Evolutionary conservation across 2,329 filamentous ascomycete genomes (phyloP).

Genomic region (Cryphonectria naterciae): DNA sequence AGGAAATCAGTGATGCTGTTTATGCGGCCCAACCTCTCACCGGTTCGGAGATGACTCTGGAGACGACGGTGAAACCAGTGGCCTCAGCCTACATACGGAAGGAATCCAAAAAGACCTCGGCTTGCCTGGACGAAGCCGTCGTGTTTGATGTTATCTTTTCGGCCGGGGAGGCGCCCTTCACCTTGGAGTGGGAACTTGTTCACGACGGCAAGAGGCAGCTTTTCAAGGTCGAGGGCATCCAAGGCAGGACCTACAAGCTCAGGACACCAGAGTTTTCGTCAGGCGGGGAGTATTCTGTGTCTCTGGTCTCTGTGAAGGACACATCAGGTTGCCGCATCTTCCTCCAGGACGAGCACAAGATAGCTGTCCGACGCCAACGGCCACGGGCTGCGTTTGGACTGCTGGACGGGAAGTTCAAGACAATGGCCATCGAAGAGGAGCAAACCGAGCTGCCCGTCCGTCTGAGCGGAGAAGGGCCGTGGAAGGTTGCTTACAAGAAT

Average conservation of each 20-base stretch:
- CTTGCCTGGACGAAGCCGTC: conserved; percentile 83
- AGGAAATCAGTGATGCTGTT: conserved; percentile 77
- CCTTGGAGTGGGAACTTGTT: conserved; percentile 87
- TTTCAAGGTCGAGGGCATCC: conserved; percentile 66
- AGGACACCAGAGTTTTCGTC: conserved; percentile 73
- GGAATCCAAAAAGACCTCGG: conserved; percentile 58
- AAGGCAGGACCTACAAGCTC: conserved; percentile 68
- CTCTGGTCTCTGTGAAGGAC: conserved; percentile 85
- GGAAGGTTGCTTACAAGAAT: conserved; percentile 78
- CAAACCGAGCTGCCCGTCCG: conserved; percentile 77
- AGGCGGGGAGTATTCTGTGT: conserved; percentile 88
- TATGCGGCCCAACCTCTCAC: conserved; percentile 71
- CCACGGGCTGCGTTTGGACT: conserved; percentile 85
- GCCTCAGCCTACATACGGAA: conserved; percentile 75
- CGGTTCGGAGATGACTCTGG: conserved; percentile 66
- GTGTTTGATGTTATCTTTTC: conserved; percentile 71
- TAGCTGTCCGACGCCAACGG: conserved; percentile 84
- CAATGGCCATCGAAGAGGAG: conserved; percentile 77
- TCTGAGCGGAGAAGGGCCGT: conserved; percentile 83
- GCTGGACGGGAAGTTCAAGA: conserved; percentile 76
- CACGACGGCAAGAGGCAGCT: conserved; percentile 85
- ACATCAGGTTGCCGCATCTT: conserved; percentile 84
- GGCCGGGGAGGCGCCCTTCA: conserved; percentile 84
- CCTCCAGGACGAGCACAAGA: conserved; percentile 81
- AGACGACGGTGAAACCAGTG: conserved; percentile 92